Percentiles rank a stretch among this genome's conserved stretches.
phyloP scores from a whole-genome alignment of 148 eudicot genomes.

The Suaeda aralocaspica region DNA sequence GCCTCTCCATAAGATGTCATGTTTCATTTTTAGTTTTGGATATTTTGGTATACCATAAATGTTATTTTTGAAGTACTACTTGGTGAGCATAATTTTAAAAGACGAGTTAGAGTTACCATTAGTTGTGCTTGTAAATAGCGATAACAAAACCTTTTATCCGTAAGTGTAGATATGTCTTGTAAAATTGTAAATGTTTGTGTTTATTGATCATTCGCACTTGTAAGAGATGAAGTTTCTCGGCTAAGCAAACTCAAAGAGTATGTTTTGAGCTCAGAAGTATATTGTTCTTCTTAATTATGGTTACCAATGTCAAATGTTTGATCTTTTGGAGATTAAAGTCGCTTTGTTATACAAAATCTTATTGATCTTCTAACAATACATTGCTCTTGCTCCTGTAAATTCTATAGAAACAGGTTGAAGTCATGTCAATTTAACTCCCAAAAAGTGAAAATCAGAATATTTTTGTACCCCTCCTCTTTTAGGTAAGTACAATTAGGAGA shows the following conservation, averaged over 20 bases:
- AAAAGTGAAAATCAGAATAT: not conserved
- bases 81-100: too few species aligned
- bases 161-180: too few species aligned
- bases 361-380: not conserved
- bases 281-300: too few species aligned
- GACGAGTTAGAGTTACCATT: too few species aligned
- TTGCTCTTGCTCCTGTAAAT: not conserved
- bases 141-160: too few species aligned
- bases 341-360: not conserved
- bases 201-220: too few species aligned
- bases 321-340: not conserved
- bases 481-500: slow-evolving; percentile 4
- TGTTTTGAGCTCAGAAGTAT: too few species aligned
- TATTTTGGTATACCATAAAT: not conserved
- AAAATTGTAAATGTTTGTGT: too few species aligned
- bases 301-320: not conserved
- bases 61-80: too few species aligned
- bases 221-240: too few species aligned
- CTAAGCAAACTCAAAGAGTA: not conserved
- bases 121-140: too few species aligned
- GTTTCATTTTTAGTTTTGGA: not conserved
- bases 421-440: not conserved
- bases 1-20: not conserved
- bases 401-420: slow-evolving; percentile 7
- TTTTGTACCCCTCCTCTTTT: not conserved